Evolutionary conservation across 2,329 filamentous ascomycete genomes (phyloP), one percentile per base, ranked within the genome.

Genomic region (Pezicula rhizophila): DNA sequence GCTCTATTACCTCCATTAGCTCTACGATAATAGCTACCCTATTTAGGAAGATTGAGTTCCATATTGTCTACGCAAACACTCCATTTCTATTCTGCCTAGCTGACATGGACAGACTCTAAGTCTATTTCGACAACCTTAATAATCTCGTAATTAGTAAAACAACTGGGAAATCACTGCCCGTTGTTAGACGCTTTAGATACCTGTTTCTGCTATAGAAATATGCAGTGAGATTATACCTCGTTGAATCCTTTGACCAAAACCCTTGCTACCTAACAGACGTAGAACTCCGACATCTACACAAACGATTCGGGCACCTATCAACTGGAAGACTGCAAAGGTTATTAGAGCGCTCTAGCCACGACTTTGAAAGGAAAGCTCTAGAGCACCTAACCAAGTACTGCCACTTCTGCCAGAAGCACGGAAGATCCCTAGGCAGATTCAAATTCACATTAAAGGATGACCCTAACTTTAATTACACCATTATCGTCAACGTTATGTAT

Each of bases 41-140:
- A 41, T 37, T 48, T 17, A 23, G 45, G 1, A 8, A 34, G 12
- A 34, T 48, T 12, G 18, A 25, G 25, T 48, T 48, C 18, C 23
- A 48, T 38, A 42, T 51, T 23, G 28, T 45, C 8, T 2, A 45
- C 5, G 3, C 23, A n/a, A 39, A 51, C 31, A 51, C 42, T n/a
- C 49, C 35, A 20, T 51, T 51, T 34, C 39, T 53, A 23, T 28
- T 48, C 10, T 15, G 31, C 35, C 34, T 46, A 20, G 28, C 35
- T 3, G 39, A 52, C 46, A 48, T 52, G 26, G 40, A 49, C 11
- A 38, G 46, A 4, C 17, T 47, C 8, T 25, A 40, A 31, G 28
- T 48, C 8, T 45, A 51, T 35, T 42, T 41, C 20, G 48, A 51
- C 31, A 51, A 42, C 25, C 20, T 51, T 18, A n/a, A n/a, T n/a